Evolutionary conservation across 257 asterid species (phyloP).

Genomic region (Salvia hispanica): DNA sequence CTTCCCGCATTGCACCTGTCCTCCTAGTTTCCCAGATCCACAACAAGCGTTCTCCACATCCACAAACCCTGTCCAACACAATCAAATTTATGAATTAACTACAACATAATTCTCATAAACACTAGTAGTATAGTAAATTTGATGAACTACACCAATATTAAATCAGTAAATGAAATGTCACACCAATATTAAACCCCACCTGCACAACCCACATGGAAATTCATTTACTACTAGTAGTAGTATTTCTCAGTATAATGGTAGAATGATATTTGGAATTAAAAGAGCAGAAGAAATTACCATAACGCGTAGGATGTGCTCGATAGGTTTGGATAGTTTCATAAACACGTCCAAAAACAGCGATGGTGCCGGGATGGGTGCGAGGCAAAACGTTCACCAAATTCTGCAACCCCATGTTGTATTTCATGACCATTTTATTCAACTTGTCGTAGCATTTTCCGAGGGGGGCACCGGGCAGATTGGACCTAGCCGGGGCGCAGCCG

Average conservation of each 20-base stretch:
- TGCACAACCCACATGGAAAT: too few relatives aligned
- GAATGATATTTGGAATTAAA: too few relatives aligned
- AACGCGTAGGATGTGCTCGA: constrained; percentile 48
- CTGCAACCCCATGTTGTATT: constrained; percentile 55
- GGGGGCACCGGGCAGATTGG: constrained; percentile 61
- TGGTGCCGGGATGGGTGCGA: constrained; percentile 41
- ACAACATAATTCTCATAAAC: neutral
- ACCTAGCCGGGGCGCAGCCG: constrained; percentile 75
- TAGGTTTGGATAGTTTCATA: constrained; percentile 48
- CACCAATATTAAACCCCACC: too few relatives aligned
- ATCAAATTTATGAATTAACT: neutral
- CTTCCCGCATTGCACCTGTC: constrained; percentile 59
- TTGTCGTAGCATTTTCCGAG: constrained; percentile 51
- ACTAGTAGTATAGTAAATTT: too few relatives aligned
- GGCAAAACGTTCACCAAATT: constrained; percentile 44
- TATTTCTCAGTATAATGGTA: too few relatives aligned
- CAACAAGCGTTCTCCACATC: too few relatives aligned
- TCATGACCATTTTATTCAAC: constrained; percentile 69
- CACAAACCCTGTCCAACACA: constrained; percentile 43
- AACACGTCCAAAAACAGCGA: constrained; percentile 58
- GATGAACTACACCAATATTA: too few relatives aligned
- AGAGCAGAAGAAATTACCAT: constrained; percentile 40
- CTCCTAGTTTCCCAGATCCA: constrained; percentile 62
- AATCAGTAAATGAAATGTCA: too few relatives aligned
- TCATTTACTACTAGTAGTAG: too few relatives aligned